A percentile compares a stretch with the other conserved stretches of the same genome.
phyloP scores from a whole-genome alignment of 768 basidiomycete species.

The Trametes meyenii region DNA sequence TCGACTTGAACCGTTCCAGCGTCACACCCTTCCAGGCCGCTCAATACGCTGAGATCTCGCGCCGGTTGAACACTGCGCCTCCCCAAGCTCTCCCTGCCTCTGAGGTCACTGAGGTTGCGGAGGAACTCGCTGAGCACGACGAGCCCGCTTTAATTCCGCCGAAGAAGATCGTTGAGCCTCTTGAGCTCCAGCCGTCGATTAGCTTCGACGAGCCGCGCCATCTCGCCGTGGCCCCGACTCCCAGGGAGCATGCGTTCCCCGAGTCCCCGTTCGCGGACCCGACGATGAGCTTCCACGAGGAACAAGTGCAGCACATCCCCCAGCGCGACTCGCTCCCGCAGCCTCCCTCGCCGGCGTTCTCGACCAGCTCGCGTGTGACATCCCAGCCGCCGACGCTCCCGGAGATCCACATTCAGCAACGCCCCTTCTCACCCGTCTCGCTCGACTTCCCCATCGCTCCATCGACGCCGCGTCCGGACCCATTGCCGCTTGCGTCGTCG shows the following conservation, averaged over 20 bases:
- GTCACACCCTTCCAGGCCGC: conserved; percentile 75
- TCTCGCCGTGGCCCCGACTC: conserved; percentile 10
- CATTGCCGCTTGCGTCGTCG: conserved; percentile 32
- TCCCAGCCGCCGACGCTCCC: conserved; percentile 57
- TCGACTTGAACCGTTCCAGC: conserved; percentile 67
- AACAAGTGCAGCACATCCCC: conserved; percentile 19
- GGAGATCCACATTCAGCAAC: conserved; percentile 50
- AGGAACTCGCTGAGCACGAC: conserved; percentile 15
- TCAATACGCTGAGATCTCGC: conserved; percentile 73
- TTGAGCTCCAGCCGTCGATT: conserved; percentile 17
- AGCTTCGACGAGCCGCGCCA: conserved; percentile 16
- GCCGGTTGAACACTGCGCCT: conserved; percentile 46
- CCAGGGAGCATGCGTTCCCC: conserved; percentile 19
- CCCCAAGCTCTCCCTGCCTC: conserved; percentile 30
- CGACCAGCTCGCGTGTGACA: conserved; percentile 46
- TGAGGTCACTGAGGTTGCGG: conserved; percentile 23
- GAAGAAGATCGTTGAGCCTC: conserved; percentile 12
- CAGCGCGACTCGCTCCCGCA: conserved; percentile 25
- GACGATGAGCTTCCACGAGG: conserved; percentile 14
- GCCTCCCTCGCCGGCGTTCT: conserved; percentile 34
- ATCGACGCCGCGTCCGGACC: conserved; percentile 19
- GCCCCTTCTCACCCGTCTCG: conserved; percentile 44
- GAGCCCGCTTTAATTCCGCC: conserved; percentile 4
- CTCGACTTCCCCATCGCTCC: conserved; percentile 29
- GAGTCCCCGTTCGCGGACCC: conserved; percentile 37